A percentile compares a stretch with the other conserved stretches of the same genome.
Evolutionary conservation across 2,329 filamentous ascomycete genomes (phyloP).

Genomic region (Cercospora sesami): DNA sequence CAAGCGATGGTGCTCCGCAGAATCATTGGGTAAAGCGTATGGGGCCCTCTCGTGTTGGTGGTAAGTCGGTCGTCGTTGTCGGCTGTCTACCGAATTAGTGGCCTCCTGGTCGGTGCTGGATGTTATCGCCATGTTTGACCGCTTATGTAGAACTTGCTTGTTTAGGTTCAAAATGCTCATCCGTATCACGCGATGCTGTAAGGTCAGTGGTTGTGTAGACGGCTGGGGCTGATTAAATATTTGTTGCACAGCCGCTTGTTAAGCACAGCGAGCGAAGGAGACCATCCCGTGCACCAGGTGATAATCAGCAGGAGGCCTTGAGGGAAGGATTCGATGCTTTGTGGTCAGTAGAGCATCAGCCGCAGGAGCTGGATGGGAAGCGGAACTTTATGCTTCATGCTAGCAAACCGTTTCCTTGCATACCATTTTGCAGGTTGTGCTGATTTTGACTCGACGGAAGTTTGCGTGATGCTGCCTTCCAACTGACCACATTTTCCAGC

Average conservation of each 20-base stretch:
- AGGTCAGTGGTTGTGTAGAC: not conserved
- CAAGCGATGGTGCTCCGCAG: constrained; percentile 26
- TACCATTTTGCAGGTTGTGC: not conserved
- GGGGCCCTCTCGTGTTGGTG: constrained; percentile 5
- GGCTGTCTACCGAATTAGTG: not conserved
- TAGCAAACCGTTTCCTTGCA: not conserved
- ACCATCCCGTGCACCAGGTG: not conserved
- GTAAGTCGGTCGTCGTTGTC: constrained; percentile 5
- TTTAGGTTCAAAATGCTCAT: not conserved
- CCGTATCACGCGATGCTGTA: not conserved
- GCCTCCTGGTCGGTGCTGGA: not conserved
- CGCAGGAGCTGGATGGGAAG: not conserved
- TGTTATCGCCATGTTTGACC: not conserved
- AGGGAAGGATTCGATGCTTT: not conserved
- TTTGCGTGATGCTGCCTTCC: not conserved
- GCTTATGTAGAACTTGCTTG: not conserved
- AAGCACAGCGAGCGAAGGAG: not conserved
- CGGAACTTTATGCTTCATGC: not conserved
- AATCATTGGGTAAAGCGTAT: constrained; percentile 16
- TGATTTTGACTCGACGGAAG: not conserved
- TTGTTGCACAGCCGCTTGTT: not conserved
- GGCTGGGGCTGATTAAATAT: not conserved
- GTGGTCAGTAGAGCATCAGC: not conserved
- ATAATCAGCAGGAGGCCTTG: not conserved
- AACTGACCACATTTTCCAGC: not conserved